phyloP scores from a whole-genome alignment of 352 stramenopile genomes.

The Nothophytophthora sp. region DNA sequence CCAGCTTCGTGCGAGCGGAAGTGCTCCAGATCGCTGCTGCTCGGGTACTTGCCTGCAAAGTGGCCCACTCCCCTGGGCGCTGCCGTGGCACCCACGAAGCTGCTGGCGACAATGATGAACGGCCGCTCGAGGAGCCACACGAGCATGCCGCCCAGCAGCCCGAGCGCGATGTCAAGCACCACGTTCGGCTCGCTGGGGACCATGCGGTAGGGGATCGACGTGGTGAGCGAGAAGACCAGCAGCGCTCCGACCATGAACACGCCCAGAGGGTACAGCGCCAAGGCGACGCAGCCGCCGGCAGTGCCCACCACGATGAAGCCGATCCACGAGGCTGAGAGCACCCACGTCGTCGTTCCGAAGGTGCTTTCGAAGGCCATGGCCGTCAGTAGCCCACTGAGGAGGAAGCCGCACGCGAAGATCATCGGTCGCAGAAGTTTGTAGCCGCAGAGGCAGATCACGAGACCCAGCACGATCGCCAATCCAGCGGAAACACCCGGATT shows the following conservation, averaged over 20 bases:
- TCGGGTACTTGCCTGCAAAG: constrained; percentile 73
- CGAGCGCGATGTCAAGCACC: constrained; percentile 38
- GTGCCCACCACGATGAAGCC: constrained; percentile 40
- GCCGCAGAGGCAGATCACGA: constrained; percentile 48
- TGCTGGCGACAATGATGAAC: constrained; percentile 58
- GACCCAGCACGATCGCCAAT: constrained; percentile 49
- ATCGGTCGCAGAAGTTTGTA: constrained; percentile 48
- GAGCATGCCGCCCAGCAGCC: constrained; percentile 40
- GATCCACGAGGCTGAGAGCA: constrained; percentile 51
- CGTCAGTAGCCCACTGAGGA: constrained; percentile 46
- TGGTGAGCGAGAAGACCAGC: constrained; percentile 39
- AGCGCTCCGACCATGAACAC: constrained; percentile 49
- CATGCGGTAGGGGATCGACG: constrained; percentile 46
- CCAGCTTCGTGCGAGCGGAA: constrained; percentile 29
- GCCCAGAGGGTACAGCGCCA: constrained; percentile 49
- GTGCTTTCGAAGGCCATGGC: constrained; percentile 38
- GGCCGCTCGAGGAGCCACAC: constrained; percentile 56
- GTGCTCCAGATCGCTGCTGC: constrained; percentile 44
- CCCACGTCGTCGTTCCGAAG: constrained; percentile 46
- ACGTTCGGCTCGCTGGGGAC: constrained; percentile 23
- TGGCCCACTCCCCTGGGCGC: constrained; percentile 67
- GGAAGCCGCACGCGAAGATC: constrained; percentile 58
- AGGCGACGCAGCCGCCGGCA: constrained; percentile 37
- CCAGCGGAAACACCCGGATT: constrained; percentile 44
- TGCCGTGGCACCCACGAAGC: constrained; percentile 55